Conservation (phyloP, 345 rosid genomes). For the Syzygium jambos region DNA sequence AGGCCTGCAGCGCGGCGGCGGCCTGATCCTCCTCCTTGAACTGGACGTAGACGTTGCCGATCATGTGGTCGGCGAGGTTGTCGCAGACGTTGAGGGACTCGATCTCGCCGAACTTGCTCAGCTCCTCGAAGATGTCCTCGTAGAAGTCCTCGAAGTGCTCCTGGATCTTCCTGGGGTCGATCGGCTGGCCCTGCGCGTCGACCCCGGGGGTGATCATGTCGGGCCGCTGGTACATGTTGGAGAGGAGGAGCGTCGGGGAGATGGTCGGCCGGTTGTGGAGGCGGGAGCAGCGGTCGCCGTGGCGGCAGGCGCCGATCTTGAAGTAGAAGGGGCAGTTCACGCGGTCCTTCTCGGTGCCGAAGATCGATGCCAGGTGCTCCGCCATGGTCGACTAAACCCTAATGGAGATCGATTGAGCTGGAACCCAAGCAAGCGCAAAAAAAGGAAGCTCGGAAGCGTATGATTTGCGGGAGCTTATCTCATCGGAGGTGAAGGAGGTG, state of each 20-base stretch:
- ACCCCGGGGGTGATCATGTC: constrained; percentile 89
- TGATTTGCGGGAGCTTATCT: not conserved
- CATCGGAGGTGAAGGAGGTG: not conserved
- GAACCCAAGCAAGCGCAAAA: not conserved
- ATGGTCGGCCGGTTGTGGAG: constrained; percentile 79
- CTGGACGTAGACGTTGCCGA: constrained; percentile 83
- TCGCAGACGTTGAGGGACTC: constrained; percentile 82
- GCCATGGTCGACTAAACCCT: constrained; percentile 39
- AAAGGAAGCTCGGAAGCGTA: not conserved
- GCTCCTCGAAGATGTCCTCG: constrained; percentile 87
- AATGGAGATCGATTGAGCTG: not conserved
- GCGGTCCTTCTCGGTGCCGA: constrained; percentile 84
- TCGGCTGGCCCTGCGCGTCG: constrained; percentile 55
- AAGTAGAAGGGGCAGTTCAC: constrained; percentile 85
- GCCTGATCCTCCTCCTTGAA: constrained; percentile 93
- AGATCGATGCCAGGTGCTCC: constrained; percentile 90
- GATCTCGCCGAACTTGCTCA: constrained; percentile 81
- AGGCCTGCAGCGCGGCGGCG: constrained; percentile 62
- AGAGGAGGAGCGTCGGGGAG: constrained; percentile 66
- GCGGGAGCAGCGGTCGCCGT: constrained; percentile 92
- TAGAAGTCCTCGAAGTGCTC: constrained; percentile 78
- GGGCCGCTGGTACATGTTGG: constrained; percentile 82
- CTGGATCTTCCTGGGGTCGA: constrained; percentile 65
- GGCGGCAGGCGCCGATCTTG: constrained; percentile 87
- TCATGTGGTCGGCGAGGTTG: constrained; percentile 91